These are phyloP conservation scores for Colletotrichum lini DNA, from an alignment of 2,329 filamentous ascomycete genomes.

Conservation along the genomic window DNA sequence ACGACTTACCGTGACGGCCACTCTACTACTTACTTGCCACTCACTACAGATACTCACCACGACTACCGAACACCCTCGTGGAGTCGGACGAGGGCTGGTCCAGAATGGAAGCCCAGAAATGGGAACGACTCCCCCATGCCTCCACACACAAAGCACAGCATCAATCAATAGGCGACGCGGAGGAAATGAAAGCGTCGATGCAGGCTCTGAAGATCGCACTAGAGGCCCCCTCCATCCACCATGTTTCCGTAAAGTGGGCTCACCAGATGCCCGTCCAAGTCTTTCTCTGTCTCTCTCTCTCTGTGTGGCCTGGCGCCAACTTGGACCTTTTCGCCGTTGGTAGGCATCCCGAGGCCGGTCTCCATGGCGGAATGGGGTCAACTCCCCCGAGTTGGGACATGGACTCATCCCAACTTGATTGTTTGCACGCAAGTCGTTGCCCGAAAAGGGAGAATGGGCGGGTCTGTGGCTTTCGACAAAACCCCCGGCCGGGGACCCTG, in stretches of 20 bases:
- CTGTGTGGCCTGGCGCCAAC: too few relatives aligned
- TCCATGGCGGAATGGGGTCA: conserved; percentile 8
- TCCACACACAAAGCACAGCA: conserved; percentile 1
- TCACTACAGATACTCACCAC: not conserved
- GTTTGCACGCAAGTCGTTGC: conserved; percentile 26
- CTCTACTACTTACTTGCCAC: too few relatives aligned
- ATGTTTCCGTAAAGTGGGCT: conserved; percentile 29
- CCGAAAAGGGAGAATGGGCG: conserved; percentile 21
- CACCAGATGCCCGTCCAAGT: conserved; percentile 7
- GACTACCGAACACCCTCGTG: conserved; percentile 4
- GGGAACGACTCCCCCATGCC: not conserved
- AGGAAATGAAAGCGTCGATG: conserved; percentile 41
- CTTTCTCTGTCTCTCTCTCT: too few relatives aligned
- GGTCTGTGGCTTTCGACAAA: not conserved
- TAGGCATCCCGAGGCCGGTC: not conserved
- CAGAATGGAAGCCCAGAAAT: not conserved
- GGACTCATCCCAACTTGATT: conserved; percentile 39
- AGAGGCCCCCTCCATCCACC: conserved; percentile 32
- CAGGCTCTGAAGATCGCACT: conserved; percentile 40
- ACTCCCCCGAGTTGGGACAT: conserved; percentile 26
- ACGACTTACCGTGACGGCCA: not conserved
- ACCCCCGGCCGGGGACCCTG: conserved; percentile 23
- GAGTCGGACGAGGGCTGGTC: not conserved
- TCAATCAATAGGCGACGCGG: conserved; percentile 41
- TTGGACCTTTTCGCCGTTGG: not conserved